Evolutionary conservation across 2,329 filamentous ascomycete species (phyloP), one percentile per base, ranked within the genome.

Genomic region (Verticillium nonalfalfae): DNA sequence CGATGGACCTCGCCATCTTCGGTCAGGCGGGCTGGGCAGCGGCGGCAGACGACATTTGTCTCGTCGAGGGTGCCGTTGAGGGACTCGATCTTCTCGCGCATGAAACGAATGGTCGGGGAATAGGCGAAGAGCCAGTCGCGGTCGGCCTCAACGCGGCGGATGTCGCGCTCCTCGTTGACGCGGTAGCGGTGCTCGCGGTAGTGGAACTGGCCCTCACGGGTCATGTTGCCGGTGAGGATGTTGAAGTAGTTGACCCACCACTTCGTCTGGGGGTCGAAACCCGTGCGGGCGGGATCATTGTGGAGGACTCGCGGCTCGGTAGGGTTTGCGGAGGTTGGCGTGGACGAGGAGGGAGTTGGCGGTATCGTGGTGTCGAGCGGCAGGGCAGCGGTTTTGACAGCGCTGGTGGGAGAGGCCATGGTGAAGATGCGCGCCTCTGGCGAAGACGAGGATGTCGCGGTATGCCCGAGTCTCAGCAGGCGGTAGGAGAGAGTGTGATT

Each of bases 201-300:
- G 77, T 90, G 85, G 71, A 89, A 85, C 65, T 83, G 77, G 59
- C 90, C 90, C 70, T 89, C 84, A 39, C 78, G 75, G 18, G 86
- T 89, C 78, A 95, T 87, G 69, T 83, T 80, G 61, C 90, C 90
- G 15, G 90, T 86, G 58, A 96, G 79, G 75, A 93, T 90, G 68
- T 85, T 85, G 82, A 96, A 97, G 79, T 93, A 90, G 79, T 90
- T 96, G 73, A 89, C 84, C 89, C 91, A 97, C 81, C 82, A 85
- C 64, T 76, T 75, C 56, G 79, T 81, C 67, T 79, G 69, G 59
- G 86, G 85, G 74, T 87, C 83, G 79, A 88, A 88, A 66, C 85
- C 85, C 26, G 85, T 88, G 65, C 82, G 79, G 62, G 78, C 73
- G 52, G 85, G 85, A 73, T 88, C 83, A 73, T 88, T 88, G 66